A percentile compares a stretch with the other conserved stretches of the same genome.
Conservation (phyloP, 441 rosid species). For the Cnidoscolus chayamansa region DNA sequence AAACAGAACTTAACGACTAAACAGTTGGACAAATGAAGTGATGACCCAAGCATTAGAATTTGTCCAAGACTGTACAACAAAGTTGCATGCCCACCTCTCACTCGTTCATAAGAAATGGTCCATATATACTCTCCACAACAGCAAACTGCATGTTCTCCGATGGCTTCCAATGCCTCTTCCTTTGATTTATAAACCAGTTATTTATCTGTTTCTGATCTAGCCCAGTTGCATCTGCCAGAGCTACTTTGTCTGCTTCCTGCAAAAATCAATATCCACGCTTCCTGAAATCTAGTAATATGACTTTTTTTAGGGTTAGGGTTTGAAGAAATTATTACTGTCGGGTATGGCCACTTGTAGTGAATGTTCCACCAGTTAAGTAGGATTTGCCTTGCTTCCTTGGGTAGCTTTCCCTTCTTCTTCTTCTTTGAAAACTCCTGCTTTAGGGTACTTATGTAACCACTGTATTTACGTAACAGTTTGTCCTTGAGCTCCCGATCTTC, state of each 20-base stretch:
- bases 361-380: conserved; percentile 63
- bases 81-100: conserved; percentile 1
- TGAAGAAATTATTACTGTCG: conserved; percentile 44
- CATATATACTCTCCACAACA: conserved; percentile 41
- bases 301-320: background rate
- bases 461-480: conserved; percentile 44
- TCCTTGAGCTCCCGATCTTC: conserved; percentile 50
- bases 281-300: background rate
- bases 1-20: background rate
- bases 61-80: conserved; percentile 17
- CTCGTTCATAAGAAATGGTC: conserved; percentile 28
- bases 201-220: conserved; percentile 62
- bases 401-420: conserved; percentile 65
- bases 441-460: conserved; percentile 46
- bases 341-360: conserved; percentile 72
- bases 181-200: conserved; percentile 65
- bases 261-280: background rate
- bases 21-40: conserved; percentile 3
- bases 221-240: conserved; percentile 49
- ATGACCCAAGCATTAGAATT: background rate
- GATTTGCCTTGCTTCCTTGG: conserved; percentile 46
- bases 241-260: conserved; percentile 57
- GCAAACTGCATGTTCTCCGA: conserved; percentile 48
- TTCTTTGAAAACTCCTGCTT: conserved; percentile 54
- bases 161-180: conserved; percentile 72